phyloP scores from a whole-genome alignment of 345 rosid genomes.

The Bruguiera sexangula region DNA sequence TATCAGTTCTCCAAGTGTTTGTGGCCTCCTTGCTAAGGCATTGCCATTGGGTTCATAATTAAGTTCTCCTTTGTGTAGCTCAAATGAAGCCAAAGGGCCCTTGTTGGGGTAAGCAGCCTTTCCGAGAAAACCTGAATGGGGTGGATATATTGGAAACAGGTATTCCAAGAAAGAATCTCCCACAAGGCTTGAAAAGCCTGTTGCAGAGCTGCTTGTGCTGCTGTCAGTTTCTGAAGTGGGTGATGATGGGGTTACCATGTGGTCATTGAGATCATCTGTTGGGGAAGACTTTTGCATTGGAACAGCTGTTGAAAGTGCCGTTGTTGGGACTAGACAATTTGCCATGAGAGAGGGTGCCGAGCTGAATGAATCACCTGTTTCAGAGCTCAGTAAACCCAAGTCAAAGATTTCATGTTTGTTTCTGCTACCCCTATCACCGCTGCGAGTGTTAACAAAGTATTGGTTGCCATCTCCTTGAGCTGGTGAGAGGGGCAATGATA shows the following conservation, averaged over 20 bases:
- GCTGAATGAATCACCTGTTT: constrained; percentile 51
- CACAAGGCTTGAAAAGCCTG: constrained; percentile 58
- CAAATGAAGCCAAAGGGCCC: constrained; percentile 26
- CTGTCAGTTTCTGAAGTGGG: constrained; percentile 58
- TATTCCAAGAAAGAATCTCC: constrained; percentile 79
- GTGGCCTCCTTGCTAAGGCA: constrained; percentile 39
- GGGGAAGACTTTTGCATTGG: constrained; percentile 31
- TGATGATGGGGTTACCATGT: constrained; percentile 37
- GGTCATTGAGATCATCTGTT: constrained; percentile 22
- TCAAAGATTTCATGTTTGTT: constrained; percentile 13
- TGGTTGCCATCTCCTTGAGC: constrained; percentile 12
- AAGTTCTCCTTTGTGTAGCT: constrained; percentile 17
- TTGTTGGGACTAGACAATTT: constrained; percentile 38
- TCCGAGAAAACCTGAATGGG: constrained; percentile 40
- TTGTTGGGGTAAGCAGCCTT: constrained; percentile 20
- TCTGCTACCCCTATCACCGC: constrained; percentile 14
- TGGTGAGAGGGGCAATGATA: constrained; percentile 39
- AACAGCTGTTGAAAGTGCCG: constrained; percentile 34
- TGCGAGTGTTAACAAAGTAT: not conserved
- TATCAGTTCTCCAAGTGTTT: constrained; percentile 79
- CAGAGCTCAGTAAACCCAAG: constrained; percentile 36
- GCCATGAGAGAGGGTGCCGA: constrained; percentile 50
- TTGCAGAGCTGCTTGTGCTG: constrained; percentile 64
- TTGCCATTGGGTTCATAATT: constrained; percentile 20
- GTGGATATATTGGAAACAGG: constrained; percentile 70